Conservation (phyloP, 164 flowering plant genomes). For the Aristolochia californica region DNA sequence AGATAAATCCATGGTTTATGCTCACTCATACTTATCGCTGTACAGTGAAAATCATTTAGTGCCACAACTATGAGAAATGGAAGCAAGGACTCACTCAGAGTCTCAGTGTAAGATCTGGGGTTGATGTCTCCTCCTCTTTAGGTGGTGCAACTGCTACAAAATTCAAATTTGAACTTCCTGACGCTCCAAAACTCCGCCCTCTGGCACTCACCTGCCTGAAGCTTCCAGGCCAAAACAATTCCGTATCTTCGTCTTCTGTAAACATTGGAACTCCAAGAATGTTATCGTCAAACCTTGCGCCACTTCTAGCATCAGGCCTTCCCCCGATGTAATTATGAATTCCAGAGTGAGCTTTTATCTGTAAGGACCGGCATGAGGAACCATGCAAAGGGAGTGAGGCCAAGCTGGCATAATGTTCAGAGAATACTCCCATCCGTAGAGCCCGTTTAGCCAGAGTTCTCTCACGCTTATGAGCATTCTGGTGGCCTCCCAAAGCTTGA, state of each 20-base stretch:
- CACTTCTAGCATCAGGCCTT: slow-evolving; percentile 24
- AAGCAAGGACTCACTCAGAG: slow-evolving; percentile 23
- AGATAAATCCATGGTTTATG: background rate
- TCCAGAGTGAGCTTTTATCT: slow-evolving; percentile 65
- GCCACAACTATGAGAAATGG: slow-evolving; percentile 4
- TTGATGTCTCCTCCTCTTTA: slow-evolving; percentile 22
- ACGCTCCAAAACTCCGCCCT: slow-evolving; percentile 9
- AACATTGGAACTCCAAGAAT: slow-evolving; percentile 36
- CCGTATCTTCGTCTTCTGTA: slow-evolving; percentile 45
- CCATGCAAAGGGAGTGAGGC: slow-evolving; percentile 75
- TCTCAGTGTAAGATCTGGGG: slow-evolving; percentile 64
- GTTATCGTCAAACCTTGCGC: slow-evolving; percentile 48
- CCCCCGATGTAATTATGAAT: slow-evolving; percentile 25
- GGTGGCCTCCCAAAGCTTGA: slow-evolving; percentile 87
- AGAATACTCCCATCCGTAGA: slow-evolving; percentile 62
- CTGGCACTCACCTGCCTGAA: slow-evolving; percentile 39
- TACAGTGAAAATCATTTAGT: slow-evolving; percentile 13
- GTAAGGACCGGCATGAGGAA: slow-evolving; percentile 46
- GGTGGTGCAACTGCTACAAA: slow-evolving; percentile 21
- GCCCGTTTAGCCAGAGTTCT: slow-evolving; percentile 76
- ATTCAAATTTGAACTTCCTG: slow-evolving; percentile 22
- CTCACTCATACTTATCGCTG: slow-evolving; percentile 21
- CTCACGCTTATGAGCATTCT: slow-evolving; percentile 84
- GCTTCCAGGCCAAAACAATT: slow-evolving; percentile 70
- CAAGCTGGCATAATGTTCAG: slow-evolving; percentile 55